These are phyloP conservation scores for Telfairia occidentalis DNA, from an alignment of 331 rosid species.

Conservation along the genomic window DNA sequence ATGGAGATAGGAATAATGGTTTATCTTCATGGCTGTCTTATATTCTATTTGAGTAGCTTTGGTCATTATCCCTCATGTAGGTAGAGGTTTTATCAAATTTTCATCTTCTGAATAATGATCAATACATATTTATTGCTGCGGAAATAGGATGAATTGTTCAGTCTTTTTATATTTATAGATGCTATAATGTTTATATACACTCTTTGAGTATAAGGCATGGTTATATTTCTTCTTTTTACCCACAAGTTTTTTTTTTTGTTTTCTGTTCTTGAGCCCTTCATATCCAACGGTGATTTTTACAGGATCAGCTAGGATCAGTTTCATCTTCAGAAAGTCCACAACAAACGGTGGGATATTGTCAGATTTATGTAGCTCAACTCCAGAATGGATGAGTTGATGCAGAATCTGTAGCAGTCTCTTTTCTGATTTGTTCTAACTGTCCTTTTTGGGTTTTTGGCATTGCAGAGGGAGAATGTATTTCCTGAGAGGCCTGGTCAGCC, in stretches of 20 bases:
- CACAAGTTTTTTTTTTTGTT: not conserved
- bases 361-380: conserved; percentile 55
- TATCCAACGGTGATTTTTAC: conserved; percentile 21
- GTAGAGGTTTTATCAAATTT: not conserved
- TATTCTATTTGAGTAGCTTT: not conserved
- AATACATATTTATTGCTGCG: not conserved
- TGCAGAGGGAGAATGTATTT: conserved; percentile 86
- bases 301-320: conserved; percentile 86
- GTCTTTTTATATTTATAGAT: not conserved
- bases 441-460: conserved; percentile 62
- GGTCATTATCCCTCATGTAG: not conserved
- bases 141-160: not conserved
- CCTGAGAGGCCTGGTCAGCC: conserved; percentile 99
- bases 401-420: conserved; percentile 58
- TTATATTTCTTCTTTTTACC: not conserved
- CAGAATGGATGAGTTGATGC: conserved; percentile 49
- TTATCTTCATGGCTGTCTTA: not conserved
- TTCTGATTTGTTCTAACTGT: conserved; percentile 55
- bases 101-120: not conserved
- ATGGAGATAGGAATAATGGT: not conserved
- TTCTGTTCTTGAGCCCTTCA: not conserved
- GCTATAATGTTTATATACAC: not conserved
- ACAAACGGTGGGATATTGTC: conserved; percentile 52
- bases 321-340: conserved; percentile 63
- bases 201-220: not conserved